Base-by-base conservation (phyloP, 345 rosid species). In the Eucalyptus curtisii region DNA sequence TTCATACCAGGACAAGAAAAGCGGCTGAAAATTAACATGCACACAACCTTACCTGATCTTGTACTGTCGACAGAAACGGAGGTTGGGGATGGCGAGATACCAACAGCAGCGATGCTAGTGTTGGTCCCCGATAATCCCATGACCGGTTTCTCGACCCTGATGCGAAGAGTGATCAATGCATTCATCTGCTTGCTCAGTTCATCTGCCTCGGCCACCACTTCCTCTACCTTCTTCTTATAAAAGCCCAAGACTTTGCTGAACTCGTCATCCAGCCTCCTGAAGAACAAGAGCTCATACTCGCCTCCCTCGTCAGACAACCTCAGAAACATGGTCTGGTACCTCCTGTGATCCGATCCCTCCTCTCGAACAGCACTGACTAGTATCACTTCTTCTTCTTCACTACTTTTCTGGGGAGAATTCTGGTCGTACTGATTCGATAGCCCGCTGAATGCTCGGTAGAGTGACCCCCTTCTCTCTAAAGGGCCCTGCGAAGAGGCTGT, bases 121-220 rank as follows among this genome's bases (percentile, higher is more conserved):
- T 49, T 42, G 49, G 17, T 82, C 31, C 68, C 68, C 8, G 33
- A 61, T 61, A 61, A 61, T 61, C 33, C 68, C 68, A 61, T 25
- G 86, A 82, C 71, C 37, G 94, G 90, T 27, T 71, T 90, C 88
- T 89, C 53, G 87, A 92, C 92, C 90, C 92, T 95, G 88, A 95
- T 90, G 55, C 94, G 84, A 91, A 95, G 90, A 8, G 95, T 94
- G 87, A 93, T 89, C 68, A 95, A 85, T 40, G 95, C 95, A 71
- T 95, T 94, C 96, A 96, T 93, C 91, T 94, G 98, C 84, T 91
- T 95, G 86, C 92, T 93, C 19, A 96, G 88, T 91, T 90, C 88
- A 59, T 48, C 86, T 5, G 95, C 95, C 91, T 94, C 97, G 30
- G 86, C 81, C 59, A 91, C 50, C 93, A 94, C 93, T 90, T 91